Evolutionary conservation across 1,284 basidiomycete genomes (phyloP).

Genomic region (Apiotrichum porosum): DNA sequence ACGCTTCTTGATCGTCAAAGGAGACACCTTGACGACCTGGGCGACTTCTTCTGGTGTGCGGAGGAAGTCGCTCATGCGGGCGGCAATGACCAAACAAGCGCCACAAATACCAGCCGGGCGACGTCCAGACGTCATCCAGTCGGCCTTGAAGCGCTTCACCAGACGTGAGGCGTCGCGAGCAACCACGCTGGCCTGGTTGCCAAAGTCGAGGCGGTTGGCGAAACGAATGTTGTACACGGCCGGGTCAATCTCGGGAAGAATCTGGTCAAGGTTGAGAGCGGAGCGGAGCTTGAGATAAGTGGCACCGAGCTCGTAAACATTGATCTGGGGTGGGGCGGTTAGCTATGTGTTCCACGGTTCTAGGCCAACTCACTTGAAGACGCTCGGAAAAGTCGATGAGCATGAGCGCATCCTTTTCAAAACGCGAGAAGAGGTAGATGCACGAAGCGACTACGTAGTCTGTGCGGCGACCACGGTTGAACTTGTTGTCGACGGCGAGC

Average conservation of each 20-base stretch:
- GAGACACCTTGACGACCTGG: constrained; percentile 97
- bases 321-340: constrained; percentile 70
- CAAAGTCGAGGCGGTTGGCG: constrained; percentile 93
- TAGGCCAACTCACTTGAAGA: constrained; percentile 61
- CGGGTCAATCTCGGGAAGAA: constrained; percentile 70
- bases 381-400: constrained; percentile 96
- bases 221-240: constrained; percentile 97
- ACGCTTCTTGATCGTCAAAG: constrained; percentile 86
- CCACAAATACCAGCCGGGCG: constrained; percentile 97
- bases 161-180: constrained; percentile 91
- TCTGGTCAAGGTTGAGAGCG: constrained; percentile 74
- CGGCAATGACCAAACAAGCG: constrained; percentile 88
- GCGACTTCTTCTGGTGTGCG: constrained; percentile 91
- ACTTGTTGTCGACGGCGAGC: constrained; percentile 88
- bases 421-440: constrained; percentile 87
- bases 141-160: constrained; percentile 88
- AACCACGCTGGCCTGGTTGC: constrained; percentile 85
- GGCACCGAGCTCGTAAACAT: constrained; percentile 94
- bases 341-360: not conserved
- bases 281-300: constrained; percentile 93
- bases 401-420: constrained; percentile 87
- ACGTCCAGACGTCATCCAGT: constrained; percentile 95
- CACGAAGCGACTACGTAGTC: constrained; percentile 93
- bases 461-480: constrained; percentile 86
- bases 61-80: constrained; percentile 96